Evolutionary conservation across 257 asterid genomes (phyloP).

Genomic region (Solanum sejunctum): DNA sequence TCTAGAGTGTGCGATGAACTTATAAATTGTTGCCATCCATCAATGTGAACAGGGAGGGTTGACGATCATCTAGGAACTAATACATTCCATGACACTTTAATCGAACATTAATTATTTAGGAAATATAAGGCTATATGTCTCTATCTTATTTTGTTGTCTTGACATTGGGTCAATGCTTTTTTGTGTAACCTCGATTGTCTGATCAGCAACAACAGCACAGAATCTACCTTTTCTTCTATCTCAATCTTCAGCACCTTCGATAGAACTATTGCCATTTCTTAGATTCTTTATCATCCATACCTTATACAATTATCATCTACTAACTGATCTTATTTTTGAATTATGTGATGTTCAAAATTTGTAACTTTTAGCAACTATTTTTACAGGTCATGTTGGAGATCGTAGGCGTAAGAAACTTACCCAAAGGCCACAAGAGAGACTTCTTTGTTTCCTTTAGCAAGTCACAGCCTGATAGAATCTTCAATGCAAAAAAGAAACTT

Average conservation of each 20-base stretch:
- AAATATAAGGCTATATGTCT: neutral
- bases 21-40: neutral
- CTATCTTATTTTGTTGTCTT: neutral
- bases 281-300: neutral
- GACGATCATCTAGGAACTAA: neutral
- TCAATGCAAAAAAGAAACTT: constrained; percentile 67
- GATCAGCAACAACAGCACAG: neutral
- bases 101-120: neutral
- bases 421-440: constrained; percentile 50
- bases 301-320: neutral
- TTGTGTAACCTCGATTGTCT: neutral
- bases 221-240: neutral
- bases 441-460: constrained; percentile 59
- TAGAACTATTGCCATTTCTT: neutral
- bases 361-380: constrained; percentile 2
- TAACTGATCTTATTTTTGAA: neutral
- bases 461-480: constrained; percentile 71
- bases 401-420: constrained; percentile 56
- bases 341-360: neutral
- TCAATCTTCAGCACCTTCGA: neutral
- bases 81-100: neutral
- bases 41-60: neutral
- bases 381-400: constrained; percentile 91
- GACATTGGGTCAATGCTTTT: neutral
- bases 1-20: neutral